Conservation (phyloP, 139 green algal species). For the Micractinium conductrix region DNA sequence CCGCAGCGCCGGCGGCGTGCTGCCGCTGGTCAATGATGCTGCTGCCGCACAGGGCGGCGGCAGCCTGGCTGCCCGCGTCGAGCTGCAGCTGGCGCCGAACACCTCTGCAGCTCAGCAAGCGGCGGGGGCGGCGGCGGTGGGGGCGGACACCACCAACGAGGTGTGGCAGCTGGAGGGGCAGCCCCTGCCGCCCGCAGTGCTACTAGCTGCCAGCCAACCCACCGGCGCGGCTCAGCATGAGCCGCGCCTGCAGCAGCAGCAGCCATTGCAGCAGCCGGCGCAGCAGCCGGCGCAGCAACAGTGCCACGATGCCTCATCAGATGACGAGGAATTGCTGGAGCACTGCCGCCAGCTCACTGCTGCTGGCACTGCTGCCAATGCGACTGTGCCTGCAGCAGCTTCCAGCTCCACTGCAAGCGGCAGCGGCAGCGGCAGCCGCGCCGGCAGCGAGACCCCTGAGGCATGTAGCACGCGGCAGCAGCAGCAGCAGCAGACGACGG, state of each 20-base stretch:
- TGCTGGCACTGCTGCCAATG: not conserved
- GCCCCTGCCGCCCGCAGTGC: not conserved
- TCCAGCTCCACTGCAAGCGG: not conserved
- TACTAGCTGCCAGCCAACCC: not conserved
- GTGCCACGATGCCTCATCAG: not conserved
- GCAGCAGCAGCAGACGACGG: not conserved
- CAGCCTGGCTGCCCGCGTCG: not conserved
- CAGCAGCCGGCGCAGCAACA: not conserved
- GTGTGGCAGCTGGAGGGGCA: not conserved
- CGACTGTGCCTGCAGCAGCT: not conserved
- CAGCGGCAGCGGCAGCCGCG: not conserved
- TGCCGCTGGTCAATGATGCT: not conserved
- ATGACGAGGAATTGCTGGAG: constrained; percentile 26
- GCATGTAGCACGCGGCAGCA: not conserved
- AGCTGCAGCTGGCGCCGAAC: constrained; percentile 4
- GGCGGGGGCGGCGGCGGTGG: not conserved
- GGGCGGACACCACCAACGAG: not conserved
- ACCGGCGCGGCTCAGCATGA: not conserved
- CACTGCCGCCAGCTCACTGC: not conserved
- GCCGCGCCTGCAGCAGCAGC: not conserved
- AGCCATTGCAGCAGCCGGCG: not conserved
- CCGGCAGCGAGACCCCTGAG: not conserved
- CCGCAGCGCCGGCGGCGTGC: not conserved
- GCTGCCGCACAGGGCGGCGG: not conserved
- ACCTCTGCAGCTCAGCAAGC: constrained; percentile 8